These are phyloP conservation scores for Termitomyces sp. DNA, from an alignment of 768 basidiomycete genomes.

Conservation along the genomic window DNA sequence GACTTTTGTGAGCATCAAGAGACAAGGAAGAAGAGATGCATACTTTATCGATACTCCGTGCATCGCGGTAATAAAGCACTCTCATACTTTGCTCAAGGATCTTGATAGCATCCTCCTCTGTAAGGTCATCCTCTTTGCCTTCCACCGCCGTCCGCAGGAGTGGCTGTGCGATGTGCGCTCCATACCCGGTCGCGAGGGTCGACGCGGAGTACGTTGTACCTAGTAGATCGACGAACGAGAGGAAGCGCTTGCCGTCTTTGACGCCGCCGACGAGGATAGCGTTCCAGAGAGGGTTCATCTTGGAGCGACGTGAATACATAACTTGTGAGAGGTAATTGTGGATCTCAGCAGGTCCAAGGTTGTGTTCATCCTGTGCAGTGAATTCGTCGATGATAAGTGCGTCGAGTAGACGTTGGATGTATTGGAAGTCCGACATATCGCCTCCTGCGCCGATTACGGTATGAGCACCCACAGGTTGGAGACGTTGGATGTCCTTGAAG, in stretches of 20 bases:
- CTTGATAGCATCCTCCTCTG: constrained; percentile 72
- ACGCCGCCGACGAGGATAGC: constrained; percentile 89
- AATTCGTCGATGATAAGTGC: constrained; percentile 76
- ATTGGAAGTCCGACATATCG: constrained; percentile 98
- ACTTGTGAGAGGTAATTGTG: constrained; percentile 89
- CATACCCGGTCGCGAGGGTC: constrained; percentile 94
- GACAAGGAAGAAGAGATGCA: not conserved
- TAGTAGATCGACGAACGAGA: constrained; percentile 90
- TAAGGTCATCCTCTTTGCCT: constrained; percentile 67
- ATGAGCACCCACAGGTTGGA: constrained; percentile 78
- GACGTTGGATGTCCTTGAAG: constrained; percentile 91
- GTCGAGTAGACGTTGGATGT: constrained; percentile 79
- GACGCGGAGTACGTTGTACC: constrained; percentile 96
- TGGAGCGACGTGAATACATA: constrained; percentile 85
- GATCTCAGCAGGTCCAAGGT: constrained; percentile 82
- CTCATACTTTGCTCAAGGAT: constrained; percentile 87
- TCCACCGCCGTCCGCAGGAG: constrained; percentile 90
- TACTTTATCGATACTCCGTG: constrained; percentile 93
- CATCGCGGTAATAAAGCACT: constrained; percentile 95
- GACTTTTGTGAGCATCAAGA: not conserved
- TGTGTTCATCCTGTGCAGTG: constrained; percentile 78
- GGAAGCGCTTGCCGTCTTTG: constrained; percentile 81
- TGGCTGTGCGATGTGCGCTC: constrained; percentile 90
- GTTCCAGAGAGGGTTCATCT: constrained; percentile 96
- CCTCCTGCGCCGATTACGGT: constrained; percentile 92